Evolutionary conservation across 192 early-diverging fungal genomes (phyloP), one percentile per base, ranked within the genome.

Genomic region (Coemansia sp.): DNA sequence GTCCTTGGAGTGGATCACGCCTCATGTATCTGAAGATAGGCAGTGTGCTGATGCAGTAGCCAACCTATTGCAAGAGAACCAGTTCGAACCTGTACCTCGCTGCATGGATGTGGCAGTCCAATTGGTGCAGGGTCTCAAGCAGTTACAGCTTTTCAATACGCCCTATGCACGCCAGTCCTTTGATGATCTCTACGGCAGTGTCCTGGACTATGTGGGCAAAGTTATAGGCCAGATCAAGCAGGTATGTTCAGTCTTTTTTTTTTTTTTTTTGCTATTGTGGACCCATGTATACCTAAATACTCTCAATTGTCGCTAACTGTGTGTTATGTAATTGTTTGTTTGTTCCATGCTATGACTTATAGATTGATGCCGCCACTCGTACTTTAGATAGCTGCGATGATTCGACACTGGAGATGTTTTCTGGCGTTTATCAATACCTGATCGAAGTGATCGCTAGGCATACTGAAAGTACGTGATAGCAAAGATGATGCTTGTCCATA

Each of bases 361-460:
- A 80, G 78, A 37, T 53, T 37, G 78, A 75, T 23, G 51, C 32
- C 9, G 44, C 37, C 39, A 19, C 17, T 51, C 34, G 37, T 6
- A 36, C 5, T 1, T 2, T 53, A 21, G 42, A 66, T 25, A 55
- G 36, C 6, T 69, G 76, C 9, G 44, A 65, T 1, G 72, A 76
- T 23, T 72, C 80, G 2, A 32, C 66, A 29, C 44, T 68, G 27
- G 38, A 25, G 42, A 75, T 76, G 44, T 83, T 83, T 75, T 67
- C 72, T 8, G 64, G 41, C 51, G 60, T 77, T 5, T 83, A 83
- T 51, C 80, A 83, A 51, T 77, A 72, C 29, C 67, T 83, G 69
- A 67, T 77, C 7, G 75, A 77, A 55, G 59, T 83, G 2, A 77
- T 83, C 27, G 75, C 80, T 2, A 83, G 45, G 57, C 80, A 83